Evolutionary conservation across 805 yeast species (phyloP), one percentile per base, ranked within the genome.

Genomic region (Starmerella potacharoeniae): DNA sequence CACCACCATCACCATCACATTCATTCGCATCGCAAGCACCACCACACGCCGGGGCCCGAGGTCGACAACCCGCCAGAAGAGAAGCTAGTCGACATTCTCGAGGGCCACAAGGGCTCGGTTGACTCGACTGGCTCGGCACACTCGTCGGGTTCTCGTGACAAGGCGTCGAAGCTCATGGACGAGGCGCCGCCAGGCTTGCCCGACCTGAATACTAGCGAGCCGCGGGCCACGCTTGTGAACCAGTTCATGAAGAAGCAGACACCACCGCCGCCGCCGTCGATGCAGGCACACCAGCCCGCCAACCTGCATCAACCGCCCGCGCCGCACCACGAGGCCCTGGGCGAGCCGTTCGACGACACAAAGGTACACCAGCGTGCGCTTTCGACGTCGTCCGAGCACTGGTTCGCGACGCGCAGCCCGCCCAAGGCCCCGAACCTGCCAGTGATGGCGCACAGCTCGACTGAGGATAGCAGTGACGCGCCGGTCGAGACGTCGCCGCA

Each of bases 331-430:
- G 52, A 7, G n/a, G 8, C 29, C 4, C 51, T 51, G 10, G 54
- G 49, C 22, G 57, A 51, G 42, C 45, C 54, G 6, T 51, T 55
- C 30, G 57, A 55, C 44, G 57, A 55, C 14, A 16, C 43, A 5
- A 39, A 17, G 39, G 2, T 31, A 14, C 56, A 54, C n/a, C 11
- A 16, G 16, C 49, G 56, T 6, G 36, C 43, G 3, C 43, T 41
- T 13, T 54, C 56, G 29, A 40, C 52, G 30, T 49, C 53, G 5
- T 54, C 57, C 6, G 57, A 54, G 6, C 43, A 45, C 44, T 51
- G 57, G 55, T 48, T 55, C 17, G 52, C 50, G 4, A 43, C 49
- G 37, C 54, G 43, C 5, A 36, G 44, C 44, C 43, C 55, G 17
- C 49, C 49, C 7, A 46, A 44, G 36, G 37, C 9, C 6, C 8